These are phyloP conservation scores for Podospora australis DNA, from an alignment of 495 filamentous ascomycete genomes.

Conservation along the genomic window DNA sequence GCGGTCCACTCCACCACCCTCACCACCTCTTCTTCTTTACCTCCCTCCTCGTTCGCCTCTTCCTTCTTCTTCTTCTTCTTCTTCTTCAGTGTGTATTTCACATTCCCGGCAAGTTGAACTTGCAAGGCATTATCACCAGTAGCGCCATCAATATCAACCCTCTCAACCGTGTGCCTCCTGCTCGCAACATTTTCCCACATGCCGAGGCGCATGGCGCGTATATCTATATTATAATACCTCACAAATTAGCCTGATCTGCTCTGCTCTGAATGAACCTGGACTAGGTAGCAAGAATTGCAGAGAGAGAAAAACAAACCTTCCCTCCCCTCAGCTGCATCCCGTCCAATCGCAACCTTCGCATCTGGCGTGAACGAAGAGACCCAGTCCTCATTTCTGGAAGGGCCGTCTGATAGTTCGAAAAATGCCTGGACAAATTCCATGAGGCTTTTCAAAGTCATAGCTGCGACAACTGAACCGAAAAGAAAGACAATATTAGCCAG, in stretches of 20 bases:
- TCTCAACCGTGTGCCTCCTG: constrained; percentile 25
- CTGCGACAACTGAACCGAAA: too few relatives aligned
- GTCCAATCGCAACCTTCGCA: constrained; percentile 29
- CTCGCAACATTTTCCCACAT: constrained; percentile 26
- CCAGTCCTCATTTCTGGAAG: constrained; percentile 32
- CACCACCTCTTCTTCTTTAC: neutral
- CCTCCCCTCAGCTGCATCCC: constrained; percentile 21
- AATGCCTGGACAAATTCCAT: constrained; percentile 30
- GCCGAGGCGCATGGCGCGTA: constrained; percentile 11
- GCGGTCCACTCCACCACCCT: constrained; percentile 17
- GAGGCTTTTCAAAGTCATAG: too few relatives aligned
- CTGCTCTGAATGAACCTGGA: neutral
- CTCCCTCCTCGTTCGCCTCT: constrained; percentile 5
- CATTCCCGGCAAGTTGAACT: too few relatives aligned
- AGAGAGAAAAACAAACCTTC: constrained; percentile 20
- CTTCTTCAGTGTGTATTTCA: neutral
- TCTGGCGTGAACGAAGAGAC: constrained; percentile 27
- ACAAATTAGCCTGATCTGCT: neutral
- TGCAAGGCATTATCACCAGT: too few relatives aligned
- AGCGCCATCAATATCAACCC: constrained; percentile 22
- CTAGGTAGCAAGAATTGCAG: neutral
- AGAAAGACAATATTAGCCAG: too few relatives aligned
- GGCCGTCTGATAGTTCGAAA: constrained; percentile 33
- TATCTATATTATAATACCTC: constrained; percentile 9
- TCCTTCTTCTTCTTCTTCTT: constrained; percentile 16